Percentiles rank a stretch among this genome's conserved stretches.
phyloP scores from a whole-genome alignment of 1,139 yeast species.

The Yamadazyma friedrichii region DNA sequence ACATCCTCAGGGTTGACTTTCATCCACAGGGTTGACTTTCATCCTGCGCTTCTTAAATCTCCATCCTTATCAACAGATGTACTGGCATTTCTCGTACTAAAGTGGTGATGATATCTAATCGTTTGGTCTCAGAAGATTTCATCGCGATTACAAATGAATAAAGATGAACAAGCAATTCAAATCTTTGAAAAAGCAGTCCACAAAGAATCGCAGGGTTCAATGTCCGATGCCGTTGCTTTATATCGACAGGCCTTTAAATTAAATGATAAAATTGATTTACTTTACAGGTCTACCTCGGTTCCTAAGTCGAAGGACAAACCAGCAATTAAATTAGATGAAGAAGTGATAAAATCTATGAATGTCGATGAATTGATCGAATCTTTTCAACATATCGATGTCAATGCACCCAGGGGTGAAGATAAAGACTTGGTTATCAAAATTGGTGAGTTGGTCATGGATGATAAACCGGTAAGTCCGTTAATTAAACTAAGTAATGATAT shows the following conservation, averaged over 20 bases:
- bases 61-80: too few species aligned
- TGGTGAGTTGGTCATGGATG: constrained; percentile 19
- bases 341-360: constrained; percentile 34
- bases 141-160: background rate
- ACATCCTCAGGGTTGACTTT: too few species aligned
- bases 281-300: constrained; percentile 55
- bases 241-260: constrained; percentile 72
- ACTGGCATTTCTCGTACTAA: background rate
- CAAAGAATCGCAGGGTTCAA: constrained; percentile 69
- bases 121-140: too few species aligned
- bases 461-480: constrained; percentile 53
- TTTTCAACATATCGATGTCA: constrained; percentile 29
- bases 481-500: constrained; percentile 65
- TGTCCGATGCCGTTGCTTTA: constrained; percentile 75
- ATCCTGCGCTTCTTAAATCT: too few species aligned
- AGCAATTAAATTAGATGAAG: constrained; percentile 31
- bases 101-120: background rate
- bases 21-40: too few species aligned
- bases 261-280: constrained; percentile 65
- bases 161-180: constrained; percentile 45
- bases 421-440: constrained; percentile 26
- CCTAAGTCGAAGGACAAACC: constrained; percentile 34
- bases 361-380: constrained; percentile 28
- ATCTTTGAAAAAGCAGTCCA: constrained; percentile 70
- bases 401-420: constrained; percentile 23